Conservation (phyloP, 805 yeast species). For the Zygotorulaspora danielsina region DNA sequence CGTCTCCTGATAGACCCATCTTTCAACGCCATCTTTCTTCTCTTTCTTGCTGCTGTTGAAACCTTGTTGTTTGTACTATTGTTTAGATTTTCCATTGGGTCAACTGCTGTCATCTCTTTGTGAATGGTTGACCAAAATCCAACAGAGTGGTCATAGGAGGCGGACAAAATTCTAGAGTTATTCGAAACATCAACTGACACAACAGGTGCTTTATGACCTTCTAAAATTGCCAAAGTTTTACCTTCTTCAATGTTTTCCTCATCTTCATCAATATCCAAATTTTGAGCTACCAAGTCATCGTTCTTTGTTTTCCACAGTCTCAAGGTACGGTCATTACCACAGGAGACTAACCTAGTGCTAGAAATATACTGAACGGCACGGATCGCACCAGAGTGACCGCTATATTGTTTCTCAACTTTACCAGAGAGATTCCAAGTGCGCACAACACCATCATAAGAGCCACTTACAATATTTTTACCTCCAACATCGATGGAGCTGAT, state of each 20-base stretch:
- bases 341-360: constrained; percentile 71
- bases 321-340: constrained; percentile 83
- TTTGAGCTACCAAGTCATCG: constrained; percentile 18
- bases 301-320: constrained; percentile 78
- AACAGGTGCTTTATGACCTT: constrained; percentile 89
- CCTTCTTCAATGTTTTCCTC: constrained; percentile 57
- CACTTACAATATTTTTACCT: constrained; percentile 59
- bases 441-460: constrained; percentile 92
- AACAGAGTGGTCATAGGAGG: constrained; percentile 72
- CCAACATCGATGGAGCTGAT: constrained; percentile 59
- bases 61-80: constrained; percentile 40
- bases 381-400: constrained; percentile 86
- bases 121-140: constrained; percentile 87
- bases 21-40: constrained; percentile 75
- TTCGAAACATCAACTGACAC: constrained; percentile 61
- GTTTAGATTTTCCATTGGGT: constrained; percentile 43
- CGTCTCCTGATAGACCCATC: constrained; percentile 75
- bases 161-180: constrained; percentile 69
- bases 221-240: constrained; percentile 75
- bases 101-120: constrained; percentile 73
- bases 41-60: constrained; percentile 80
- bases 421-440: constrained; percentile 85
- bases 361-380: constrained; percentile 77
- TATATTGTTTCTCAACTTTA: constrained; percentile 68
- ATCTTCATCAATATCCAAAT: constrained; percentile 38